Base-by-base conservation (phyloP, 345 rosid species). In the Clausena lansium region DNA sequence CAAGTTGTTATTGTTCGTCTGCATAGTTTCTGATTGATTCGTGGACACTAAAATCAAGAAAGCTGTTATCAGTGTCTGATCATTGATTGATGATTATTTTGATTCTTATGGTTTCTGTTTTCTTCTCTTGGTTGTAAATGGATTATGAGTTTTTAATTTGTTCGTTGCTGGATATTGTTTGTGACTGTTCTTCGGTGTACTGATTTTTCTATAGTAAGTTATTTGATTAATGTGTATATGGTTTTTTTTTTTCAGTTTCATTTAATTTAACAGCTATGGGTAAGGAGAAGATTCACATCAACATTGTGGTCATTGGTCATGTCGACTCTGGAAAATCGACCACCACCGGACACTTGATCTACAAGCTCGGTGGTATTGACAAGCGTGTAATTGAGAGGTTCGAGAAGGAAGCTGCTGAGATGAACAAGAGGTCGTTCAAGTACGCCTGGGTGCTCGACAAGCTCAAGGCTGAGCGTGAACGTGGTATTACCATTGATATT, bases 391-490 rank as follows among this genome's bases (percentile, higher is more conserved):
- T 91, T 9, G 92, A 91, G 82, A 89, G 93, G 72, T 91, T 91
- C 4, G 93, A 91, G 86, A 90, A 89, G 87, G 96, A 91, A 54
- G 92, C 93, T 80, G 92, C 95, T 81, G 93, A 88, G 82, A 89
- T 89, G 95, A 91, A 89, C 90, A 91, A 91, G 74, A 87, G 93
- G 82, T 89, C 93, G 11, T 91, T 91, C 84, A 91, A 91, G 79
- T 91, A 91, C 60, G 95, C 95, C 27, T 91, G 92, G 93, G 95
- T 89, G 61, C 79, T 91, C 67, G 95, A 91, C 89, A 91, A 91
- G 83, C 93, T 91, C 38, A 91, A 89, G 90, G 93, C 93, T 8
- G 95, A 91, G 84, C 89, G 95, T 47, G 93, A 91, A 65, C 92
- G 95, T 85, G 95, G 95, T 85, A 89, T 90, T 66, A 91, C 92